phyloP scores from a whole-genome alignment of 2,329 filamentous ascomycete genomes.

The Didymellaceae sp. region DNA sequence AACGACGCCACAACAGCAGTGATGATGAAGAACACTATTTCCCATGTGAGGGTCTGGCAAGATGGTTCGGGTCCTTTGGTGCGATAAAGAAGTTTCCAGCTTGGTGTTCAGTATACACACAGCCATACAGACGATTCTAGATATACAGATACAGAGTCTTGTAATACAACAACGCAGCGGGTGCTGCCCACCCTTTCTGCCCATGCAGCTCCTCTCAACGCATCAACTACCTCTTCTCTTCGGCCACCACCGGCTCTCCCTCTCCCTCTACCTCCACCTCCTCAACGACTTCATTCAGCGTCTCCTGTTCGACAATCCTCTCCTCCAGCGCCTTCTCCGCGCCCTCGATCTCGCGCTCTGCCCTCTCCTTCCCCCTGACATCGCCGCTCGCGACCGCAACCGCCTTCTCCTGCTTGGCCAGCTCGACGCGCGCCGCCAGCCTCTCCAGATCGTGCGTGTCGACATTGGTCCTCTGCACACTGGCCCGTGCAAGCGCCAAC shows the following conservation, averaged over 20 bases:
- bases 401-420: constrained; percentile 21
- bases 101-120: too few species aligned
- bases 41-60: too few species aligned
- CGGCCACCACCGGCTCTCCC: too few species aligned
- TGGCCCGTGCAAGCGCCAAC: constrained; percentile 19
- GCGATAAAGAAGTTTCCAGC: too few species aligned
- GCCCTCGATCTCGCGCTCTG: constrained; percentile 15
- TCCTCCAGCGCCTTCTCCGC: constrained; percentile 19
- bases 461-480: constrained; percentile 24
- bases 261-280: background rate
- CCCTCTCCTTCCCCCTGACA: constrained; percentile 15
- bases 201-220: too few species aligned
- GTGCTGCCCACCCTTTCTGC: too few species aligned
- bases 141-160: too few species aligned
- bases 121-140: too few species aligned
- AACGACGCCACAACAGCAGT: too few species aligned
- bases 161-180: too few species aligned
- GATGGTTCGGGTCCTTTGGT: too few species aligned
- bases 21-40: too few species aligned
- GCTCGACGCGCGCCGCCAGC: constrained; percentile 19
- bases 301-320: constrained; percentile 18
- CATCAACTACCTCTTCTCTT: constrained; percentile 20
- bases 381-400: constrained; percentile 17
- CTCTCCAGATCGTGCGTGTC: constrained; percentile 19
- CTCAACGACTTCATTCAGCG: background rate